phyloP scores from a whole-genome alignment of 2,329 filamentous ascomycete genomes.

The Colletotrichum lupini region DNA sequence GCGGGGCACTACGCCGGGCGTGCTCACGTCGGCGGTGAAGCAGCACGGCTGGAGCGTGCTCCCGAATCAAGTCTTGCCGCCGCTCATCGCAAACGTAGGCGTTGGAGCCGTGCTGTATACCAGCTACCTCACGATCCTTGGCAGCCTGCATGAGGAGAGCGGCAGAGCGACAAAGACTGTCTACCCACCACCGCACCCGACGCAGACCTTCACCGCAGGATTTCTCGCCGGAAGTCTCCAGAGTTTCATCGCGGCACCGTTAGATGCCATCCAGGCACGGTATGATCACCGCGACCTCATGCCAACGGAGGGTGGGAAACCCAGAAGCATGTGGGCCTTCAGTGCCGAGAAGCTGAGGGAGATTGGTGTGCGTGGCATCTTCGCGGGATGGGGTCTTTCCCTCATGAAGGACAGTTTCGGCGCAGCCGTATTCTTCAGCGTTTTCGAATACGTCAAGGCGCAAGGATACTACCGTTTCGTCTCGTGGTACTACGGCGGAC shows the following conservation, averaged over 20 bases:
- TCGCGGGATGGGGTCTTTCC: slow-evolving; percentile 77
- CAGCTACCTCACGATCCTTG: slow-evolving; percentile 78
- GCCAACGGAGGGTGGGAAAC: slow-evolving; percentile 52
- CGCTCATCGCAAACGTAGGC: slow-evolving; percentile 78
- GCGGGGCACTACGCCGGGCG: slow-evolving; percentile 74
- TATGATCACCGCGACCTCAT: slow-evolving; percentile 70
- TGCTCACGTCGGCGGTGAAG: slow-evolving; percentile 74
- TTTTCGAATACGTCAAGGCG: slow-evolving; percentile 81
- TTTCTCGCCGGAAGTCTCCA: slow-evolving; percentile 76
- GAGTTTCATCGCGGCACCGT: slow-evolving; percentile 77
- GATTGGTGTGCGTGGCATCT: slow-evolving; percentile 78
- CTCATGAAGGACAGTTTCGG: slow-evolving; percentile 77
- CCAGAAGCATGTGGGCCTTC: slow-evolving; percentile 79
- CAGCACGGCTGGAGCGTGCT: slow-evolving; percentile 80
- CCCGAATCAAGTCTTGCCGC: slow-evolving; percentile 81
- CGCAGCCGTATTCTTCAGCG: slow-evolving; percentile 77
- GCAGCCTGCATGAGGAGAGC: slow-evolving; percentile 73
- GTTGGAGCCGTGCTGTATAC: slow-evolving; percentile 82
- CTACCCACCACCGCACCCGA: slow-evolving; percentile 74
- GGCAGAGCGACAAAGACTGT: slow-evolving; percentile 66
- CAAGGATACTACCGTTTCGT: slow-evolving; percentile 80
- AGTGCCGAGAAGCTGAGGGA: slow-evolving; percentile 71
- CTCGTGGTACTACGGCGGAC: slow-evolving; percentile 74
- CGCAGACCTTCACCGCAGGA: slow-evolving; percentile 76
- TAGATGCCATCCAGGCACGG: slow-evolving; percentile 80